Evolutionary conservation across 2,329 filamentous ascomycete genomes (phyloP), one percentile per base, ranked within the genome.

Genomic region (Hysterium pulicare): DNA sequence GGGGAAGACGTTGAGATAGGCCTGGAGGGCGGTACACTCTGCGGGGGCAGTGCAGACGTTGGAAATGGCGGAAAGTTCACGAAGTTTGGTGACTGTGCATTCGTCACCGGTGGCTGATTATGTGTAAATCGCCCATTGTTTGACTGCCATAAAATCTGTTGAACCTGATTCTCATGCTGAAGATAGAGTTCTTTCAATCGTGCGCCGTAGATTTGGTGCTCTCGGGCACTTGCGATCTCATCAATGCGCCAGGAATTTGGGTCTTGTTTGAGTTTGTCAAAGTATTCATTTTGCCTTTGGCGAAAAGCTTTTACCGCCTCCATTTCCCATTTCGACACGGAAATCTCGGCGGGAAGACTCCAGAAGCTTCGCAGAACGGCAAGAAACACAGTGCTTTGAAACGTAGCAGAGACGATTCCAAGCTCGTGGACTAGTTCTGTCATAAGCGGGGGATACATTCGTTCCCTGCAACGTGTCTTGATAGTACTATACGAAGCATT

Each of bases 331-430:
- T n/a, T n/a, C n/a, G n/a, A n/a, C n/a, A n/a, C n/a, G n/a, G n/a
- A n/a, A n/a, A n/a, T n/a, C n/a, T n/a, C n/a, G n/a, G n/a, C n/a
- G n/a, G n/a, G n/a, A n/a, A n/a, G n/a, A 15, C 13, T 23, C 48
- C 77, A 62, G n/a, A 75, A 67, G 30, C 44, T 44, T 15, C 77
- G 72, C 36, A 74, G 58, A 9, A 71, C 68, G 4, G 74, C 70
- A 20, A 70, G 71, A 52, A 82, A 84, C 3, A 81, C 61, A 21
- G 81, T 73, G 1, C 59, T 61, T 50, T 81, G 77, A 5, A 86
- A 61, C 1, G 73, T 67, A 0, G 66, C 56, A 0, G 81, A 84
- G 6, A 56, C 58, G 10, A 83, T 58, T 5, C 59, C 55, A 26
- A 84, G 68, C 10, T 61, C 51, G n/a, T 59, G 55, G 4, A 71